Evolutionary conservation across 306 rosid genomes (phyloP), one percentile per base, ranked within the genome.

Genomic region (Glycine latifolia): DNA sequence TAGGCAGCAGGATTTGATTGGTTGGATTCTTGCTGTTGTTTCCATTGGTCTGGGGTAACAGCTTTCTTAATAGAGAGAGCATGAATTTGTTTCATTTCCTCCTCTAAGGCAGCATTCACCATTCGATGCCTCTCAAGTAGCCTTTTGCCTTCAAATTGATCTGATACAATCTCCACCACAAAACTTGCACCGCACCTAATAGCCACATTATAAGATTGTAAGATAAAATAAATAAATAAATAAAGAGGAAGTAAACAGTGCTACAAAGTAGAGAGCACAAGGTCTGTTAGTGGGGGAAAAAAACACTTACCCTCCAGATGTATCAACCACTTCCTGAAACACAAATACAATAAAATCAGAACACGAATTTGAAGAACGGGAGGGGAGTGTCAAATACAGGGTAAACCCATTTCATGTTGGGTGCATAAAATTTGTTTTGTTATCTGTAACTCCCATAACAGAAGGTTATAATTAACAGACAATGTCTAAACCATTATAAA

Each of bases 1-100:
- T 86, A 92, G 31, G 89, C 85, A 61, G 91, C 77, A 80, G 95
- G 17, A 74, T 76, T 83, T 73, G 97, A 73, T 81, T 84, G 80
- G 83, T 78, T 87, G 79, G 95, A 76, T 82, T 88, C 88, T 68
- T 88, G 92, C 83, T 82, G 96, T 63, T 93, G 93, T 54, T 91
- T 93, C 97, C 99, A 95, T 84, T 95, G 98, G 67, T 91, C 94
- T 56, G 97, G 98, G 66, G 98, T 91, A 46, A 88, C 81, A 80
- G 96, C 92, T 87, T 95, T 95, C 93, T 86, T 95, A 3, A 93
- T 85, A 35, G 99, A 95, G 67, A 95, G 96, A 37, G 99, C 98
- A 80, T 91, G 99, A 78, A 95, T 93, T 85, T 91, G 59, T 78
- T 95, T 95, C 99, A 95, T 90, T 84, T 93, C 99, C 87, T 88